phyloP scores from a whole-genome alignment of 2,329 filamentous ascomycete species.

The Aspergillus viridinutans region DNA sequence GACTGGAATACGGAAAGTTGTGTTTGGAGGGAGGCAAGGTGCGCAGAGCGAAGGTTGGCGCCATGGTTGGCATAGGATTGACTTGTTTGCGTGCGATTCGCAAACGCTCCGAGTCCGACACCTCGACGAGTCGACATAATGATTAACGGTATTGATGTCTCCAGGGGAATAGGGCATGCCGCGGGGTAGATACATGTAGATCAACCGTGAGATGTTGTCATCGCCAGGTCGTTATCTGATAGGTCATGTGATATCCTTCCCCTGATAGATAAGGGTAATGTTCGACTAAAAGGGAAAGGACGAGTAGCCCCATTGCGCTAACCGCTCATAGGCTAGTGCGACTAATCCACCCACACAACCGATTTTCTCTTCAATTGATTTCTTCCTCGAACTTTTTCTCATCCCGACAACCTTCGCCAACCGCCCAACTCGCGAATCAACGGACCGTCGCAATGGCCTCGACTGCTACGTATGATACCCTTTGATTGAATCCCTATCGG shows the following conservation, averaged over 20 bases:
- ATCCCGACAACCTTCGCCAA: constrained; percentile 35
- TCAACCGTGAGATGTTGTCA: background rate
- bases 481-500: constrained; percentile 30
- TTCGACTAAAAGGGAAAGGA: constrained; percentile 4
- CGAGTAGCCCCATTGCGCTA: background rate
- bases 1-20: constrained; percentile 96
- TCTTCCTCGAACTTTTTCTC: constrained; percentile 22
- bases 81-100: constrained; percentile 75
- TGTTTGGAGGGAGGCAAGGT: constrained; percentile 80
- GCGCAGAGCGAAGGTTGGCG: constrained; percentile 74
- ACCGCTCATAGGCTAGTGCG: constrained; percentile 19
- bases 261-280: constrained; percentile 25
- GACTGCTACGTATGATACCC: constrained; percentile 58
- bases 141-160: background rate
- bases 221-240: background rate
- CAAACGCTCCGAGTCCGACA: constrained; percentile 86
- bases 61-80: constrained; percentile 91
- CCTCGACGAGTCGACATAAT: constrained; percentile 52
- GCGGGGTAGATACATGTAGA: background rate
- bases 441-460: constrained; percentile 54
- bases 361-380: constrained; percentile 20
- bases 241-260: constrained; percentile 19
- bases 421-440: constrained; percentile 39
- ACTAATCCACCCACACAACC: constrained; percentile 31
- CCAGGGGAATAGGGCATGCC: background rate